These are phyloP conservation scores for Spiraea crenata DNA, from an alignment of 331 rosid species.

Conservation along the genomic window DNA sequence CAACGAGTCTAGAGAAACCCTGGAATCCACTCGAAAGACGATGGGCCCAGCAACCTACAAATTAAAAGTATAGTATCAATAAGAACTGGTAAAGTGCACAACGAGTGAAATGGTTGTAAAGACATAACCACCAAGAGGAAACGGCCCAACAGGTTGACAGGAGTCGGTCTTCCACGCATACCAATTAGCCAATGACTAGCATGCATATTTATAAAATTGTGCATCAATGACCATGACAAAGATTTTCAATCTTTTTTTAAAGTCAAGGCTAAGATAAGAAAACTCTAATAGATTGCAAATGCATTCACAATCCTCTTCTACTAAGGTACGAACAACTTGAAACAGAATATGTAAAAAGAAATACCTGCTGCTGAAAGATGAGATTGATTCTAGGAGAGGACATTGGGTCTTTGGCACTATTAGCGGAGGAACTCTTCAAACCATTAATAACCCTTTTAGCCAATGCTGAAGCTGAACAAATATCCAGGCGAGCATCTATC, in stretches of 20 bases:
- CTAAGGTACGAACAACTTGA: background rate
- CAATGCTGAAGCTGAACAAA: constrained; percentile 67
- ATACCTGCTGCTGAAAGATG: constrained; percentile 87
- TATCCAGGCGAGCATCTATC: constrained; percentile 75
- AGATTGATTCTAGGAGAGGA: constrained; percentile 75
- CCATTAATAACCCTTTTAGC: constrained; percentile 56
- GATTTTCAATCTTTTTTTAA: too few species aligned
- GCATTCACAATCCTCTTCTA: background rate
- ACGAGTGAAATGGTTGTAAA: background rate
- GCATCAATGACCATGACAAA: background rate
- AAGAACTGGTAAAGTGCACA: background rate
- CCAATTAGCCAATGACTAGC: background rate
- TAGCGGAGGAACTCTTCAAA: constrained; percentile 42
- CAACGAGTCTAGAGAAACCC: constrained; percentile 46
- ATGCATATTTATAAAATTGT: background rate
- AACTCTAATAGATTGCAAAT: background rate
- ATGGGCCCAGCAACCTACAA: constrained; percentile 74
- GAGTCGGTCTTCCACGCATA: too few species aligned
- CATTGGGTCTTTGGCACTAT: constrained; percentile 33
- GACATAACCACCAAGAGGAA: too few species aligned
- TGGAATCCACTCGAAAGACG: constrained; percentile 63
- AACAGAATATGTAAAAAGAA: background rate
- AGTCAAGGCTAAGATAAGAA: too few species aligned
- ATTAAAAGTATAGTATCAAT: background rate
- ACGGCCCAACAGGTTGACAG: too few species aligned